Evolutionary conservation across 1,284 basidiomycete species (phyloP), one percentile per base, ranked within the genome.

Genomic region (Cutaneotrichosporon sp.): DNA sequence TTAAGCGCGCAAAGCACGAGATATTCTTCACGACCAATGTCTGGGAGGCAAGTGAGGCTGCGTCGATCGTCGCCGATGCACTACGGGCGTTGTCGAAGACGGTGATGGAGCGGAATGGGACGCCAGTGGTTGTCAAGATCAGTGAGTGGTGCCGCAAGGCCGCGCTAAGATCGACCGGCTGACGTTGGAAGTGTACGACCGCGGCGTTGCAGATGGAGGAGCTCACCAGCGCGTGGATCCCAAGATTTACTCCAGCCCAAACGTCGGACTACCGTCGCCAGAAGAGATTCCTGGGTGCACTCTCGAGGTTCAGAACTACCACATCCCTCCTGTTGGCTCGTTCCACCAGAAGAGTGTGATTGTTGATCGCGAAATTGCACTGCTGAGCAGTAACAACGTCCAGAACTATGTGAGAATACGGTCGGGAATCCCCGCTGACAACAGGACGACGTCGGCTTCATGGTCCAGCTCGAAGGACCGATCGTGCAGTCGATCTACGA

Each of bases 341-440:
- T 88, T 87, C 74, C 86, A 88, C 63, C 80, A 83, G 41, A 86
- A 88, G 68, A 84, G 83, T 50, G 78, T 86, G 71, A 76, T 87
- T 48, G 80, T 87, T 12, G 86, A 88, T 65, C 77, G 86, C 14
- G 80, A 79, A 57, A 73, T 86, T 14, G 86, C 83, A 0, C 71
- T 86, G n/a, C 47, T 59, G 26, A 55, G 52, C 38, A 55, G 53
- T 39, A 85, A 85, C 71, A 87, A 87, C 55, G 84, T 87, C 45
- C 85, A 86, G 66, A 68, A 74, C 52, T 33, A 32, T 32, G 52
- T 51, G 41, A 25, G n/a, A n/a, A n/a, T n/a, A n/a, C n/a, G n/a
- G n/a, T n/a, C n/a, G n/a, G n/a, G n/a, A n/a, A n/a, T n/a, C n/a
- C n/a, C n/a, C 16, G 84, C 71, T 86, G 86, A 58, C 83, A 86